phyloP scores from a whole-genome alignment of 202 grass and related monocot species.

The Elaeis oleifera region DNA sequence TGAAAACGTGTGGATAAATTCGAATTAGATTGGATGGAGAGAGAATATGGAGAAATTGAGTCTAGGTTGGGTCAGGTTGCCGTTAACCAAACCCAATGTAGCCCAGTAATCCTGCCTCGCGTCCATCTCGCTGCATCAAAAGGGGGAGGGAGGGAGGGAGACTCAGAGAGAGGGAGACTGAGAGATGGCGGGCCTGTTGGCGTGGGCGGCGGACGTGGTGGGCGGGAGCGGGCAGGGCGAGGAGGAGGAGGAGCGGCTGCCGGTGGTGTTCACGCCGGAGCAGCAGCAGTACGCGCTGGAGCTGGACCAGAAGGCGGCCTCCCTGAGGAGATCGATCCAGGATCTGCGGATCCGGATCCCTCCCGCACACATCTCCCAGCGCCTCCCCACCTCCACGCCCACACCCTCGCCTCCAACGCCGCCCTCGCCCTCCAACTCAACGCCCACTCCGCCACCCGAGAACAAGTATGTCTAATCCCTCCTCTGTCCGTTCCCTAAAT shows the following conservation, averaged over 20 bases:
- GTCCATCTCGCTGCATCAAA: no score
- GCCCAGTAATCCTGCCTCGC: no score
- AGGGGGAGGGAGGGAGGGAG: not conserved
- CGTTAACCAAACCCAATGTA: no score
- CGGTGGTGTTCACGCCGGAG: conserved; percentile 52
- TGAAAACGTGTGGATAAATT: no score
- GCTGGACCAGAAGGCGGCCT: conserved; percentile 50
- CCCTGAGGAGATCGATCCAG: conserved; percentile 64
- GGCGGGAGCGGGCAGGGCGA: conserved; percentile 45
- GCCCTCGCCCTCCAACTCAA: conserved; percentile 78
- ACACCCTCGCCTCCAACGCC: conserved; percentile 78
- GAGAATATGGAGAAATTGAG: no score
- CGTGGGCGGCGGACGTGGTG: conserved; percentile 89
- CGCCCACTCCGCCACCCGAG: conserved; percentile 71
- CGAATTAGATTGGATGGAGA: no score
- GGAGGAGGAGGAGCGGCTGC: conserved; percentile 28
- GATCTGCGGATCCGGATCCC: conserved; percentile 77
- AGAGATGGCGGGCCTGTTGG: conserved; percentile 74
- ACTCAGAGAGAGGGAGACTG: not conserved
- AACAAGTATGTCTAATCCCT: conserved; percentile 28
- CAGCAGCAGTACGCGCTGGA: conserved; percentile 61
- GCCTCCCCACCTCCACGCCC: conserved; percentile 79
- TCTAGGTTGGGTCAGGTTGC: no score
- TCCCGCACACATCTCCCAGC: conserved; percentile 65
- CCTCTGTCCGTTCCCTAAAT: no score